Conservation (phyloP, 2,329 filamentous ascomycete species). For the Ambrosiella xylebori region DNA sequence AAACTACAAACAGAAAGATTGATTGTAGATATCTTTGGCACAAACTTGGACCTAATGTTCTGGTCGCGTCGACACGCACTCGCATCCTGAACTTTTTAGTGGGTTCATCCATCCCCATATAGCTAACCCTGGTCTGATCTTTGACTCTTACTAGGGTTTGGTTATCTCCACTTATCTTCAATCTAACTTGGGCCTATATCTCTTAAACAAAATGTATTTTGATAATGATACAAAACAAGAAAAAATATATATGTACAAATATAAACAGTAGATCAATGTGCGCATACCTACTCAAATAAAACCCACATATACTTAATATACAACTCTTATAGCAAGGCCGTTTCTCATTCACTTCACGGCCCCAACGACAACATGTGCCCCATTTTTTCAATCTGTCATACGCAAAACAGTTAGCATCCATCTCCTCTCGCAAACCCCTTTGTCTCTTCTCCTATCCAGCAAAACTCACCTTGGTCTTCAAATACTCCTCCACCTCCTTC, state of each 20-base stretch:
- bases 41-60: background rate
- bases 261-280: background rate
- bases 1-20: background rate
- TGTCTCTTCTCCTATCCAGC: background rate
- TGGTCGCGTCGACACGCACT: background rate
- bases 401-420: slow-evolving; percentile 3
- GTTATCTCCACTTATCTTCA: no score
- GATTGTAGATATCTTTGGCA: background rate
- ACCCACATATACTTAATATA: background rate
- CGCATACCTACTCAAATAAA: background rate
- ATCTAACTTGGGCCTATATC: background rate
- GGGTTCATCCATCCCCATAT: background rate
- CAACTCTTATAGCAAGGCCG: background rate
- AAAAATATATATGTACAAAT: background rate
- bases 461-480: slow-evolving; percentile 66
- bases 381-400: slow-evolving; percentile 63
- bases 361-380: slow-evolving; percentile 56
- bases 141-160: background rate
- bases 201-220: background rate
- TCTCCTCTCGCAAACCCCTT: background rate
- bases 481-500: slow-evolving; percentile 79
- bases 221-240: background rate
- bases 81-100: background rate
- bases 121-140: background rate
- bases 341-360: background rate